Base-by-base conservation (phyloP, 805 yeast species). In the Kockiozyma suomiensis region DNA sequence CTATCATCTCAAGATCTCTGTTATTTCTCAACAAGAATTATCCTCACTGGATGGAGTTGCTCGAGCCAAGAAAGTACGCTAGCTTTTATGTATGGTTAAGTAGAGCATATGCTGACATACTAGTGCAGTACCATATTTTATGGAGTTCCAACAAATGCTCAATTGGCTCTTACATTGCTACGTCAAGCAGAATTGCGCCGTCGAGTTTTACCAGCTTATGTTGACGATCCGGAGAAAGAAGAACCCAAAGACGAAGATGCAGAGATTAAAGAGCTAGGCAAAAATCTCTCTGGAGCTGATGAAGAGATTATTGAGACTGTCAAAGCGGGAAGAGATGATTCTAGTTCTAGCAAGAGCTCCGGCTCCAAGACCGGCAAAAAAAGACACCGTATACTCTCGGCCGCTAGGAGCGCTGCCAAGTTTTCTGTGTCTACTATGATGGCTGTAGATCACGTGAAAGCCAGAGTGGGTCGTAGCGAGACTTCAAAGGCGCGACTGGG, bases 101-200 rank as follows among this genome's bases (percentile, higher is more conserved):
- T 30, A 19, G 8, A 40, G 25, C 19, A n/a, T n/a, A n/a, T 21
- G n/a, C 40, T 43, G 15, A 21, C 26, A 48, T n/a, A 8, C 12
- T 17, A 19, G 13, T 30, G 6, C 23, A 56, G 59, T 28, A 51
- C 53, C 23, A 25, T 57, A 5, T 47, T 57, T 33, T 41, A 51
- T 23, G 48, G 52, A 10, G 61, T 57, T 4, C 61, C 61, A 7
- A 57, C 61, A 30, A 52, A 53, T 12, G 57, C 61, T n/a, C 61
- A 57, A 26, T 45, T 57, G 8, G 13, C 57, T 10, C 49, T 57
- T 30, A 38, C 51, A 10, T 32, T 51, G 10, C 57, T 57, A 4
- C 56, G 61, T n/a, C 12, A 26, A 15, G 61, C 57, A 4, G 61
- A 57, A 30, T 17, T 21, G n/a, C 41, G 46, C 10, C 42, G 52